Evolutionary conservation across 169 alveolate species (phyloP).

Genomic region (Theileria orientalis): DNA sequence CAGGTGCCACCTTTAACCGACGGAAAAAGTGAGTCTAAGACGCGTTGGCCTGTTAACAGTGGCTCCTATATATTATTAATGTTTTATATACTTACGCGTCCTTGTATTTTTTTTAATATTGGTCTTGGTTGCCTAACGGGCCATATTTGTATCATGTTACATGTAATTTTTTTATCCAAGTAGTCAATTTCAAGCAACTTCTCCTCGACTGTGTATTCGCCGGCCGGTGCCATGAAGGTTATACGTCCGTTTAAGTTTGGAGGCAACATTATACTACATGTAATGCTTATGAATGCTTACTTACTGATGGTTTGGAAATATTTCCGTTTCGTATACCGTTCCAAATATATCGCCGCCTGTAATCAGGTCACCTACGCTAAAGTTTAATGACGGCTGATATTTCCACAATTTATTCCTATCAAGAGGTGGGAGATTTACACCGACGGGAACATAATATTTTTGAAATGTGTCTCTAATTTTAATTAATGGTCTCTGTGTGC

Average conservation of each 20-base stretch:
- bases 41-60: slow-evolving; percentile 97
- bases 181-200: slow-evolving; percentile 82
- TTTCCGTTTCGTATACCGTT: slow-evolving; percentile 89
- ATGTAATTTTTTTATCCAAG: slow-evolving; percentile 86
- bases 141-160: slow-evolving; percentile 96
- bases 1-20: slow-evolving; percentile 98
- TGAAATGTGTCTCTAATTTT: slow-evolving; percentile 87
- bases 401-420: slow-evolving; percentile 91
- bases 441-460: slow-evolving; percentile 93
- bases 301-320: slow-evolving; percentile 89
- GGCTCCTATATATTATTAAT: slow-evolving; percentile 72
- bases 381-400: slow-evolving; percentile 83
- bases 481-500: slow-evolving; percentile 96
- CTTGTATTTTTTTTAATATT: slow-evolving; percentile 91
- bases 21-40: slow-evolving; percentile 96
- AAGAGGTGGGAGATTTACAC: slow-evolving; percentile 92
- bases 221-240: slow-evolving; percentile 91
- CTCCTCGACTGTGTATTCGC: slow-evolving; percentile 89
- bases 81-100: slow-evolving; percentile 62
- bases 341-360: slow-evolving; percentile 99
- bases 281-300: not conserved
- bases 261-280: slow-evolving; percentile 88
- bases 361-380: slow-evolving; percentile 90
- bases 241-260: slow-evolving; percentile 95
- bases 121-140: slow-evolving; percentile 99